Percentiles rank a stretch among this genome's conserved stretches.
Conservation (phyloP, 805 yeast genomes). For the Saturnispora saitoi region DNA sequence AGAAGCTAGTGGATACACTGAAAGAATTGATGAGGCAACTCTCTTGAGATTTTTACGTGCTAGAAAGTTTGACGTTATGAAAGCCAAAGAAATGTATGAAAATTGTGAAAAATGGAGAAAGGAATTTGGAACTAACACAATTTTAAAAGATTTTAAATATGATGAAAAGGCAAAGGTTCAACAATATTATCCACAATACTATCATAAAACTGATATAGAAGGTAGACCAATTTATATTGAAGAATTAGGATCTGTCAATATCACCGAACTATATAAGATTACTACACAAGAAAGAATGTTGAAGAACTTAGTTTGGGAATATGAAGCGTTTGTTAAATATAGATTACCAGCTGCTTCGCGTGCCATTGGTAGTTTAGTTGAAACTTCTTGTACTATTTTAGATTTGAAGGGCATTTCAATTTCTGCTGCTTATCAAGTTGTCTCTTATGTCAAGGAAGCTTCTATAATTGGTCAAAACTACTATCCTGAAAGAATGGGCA, state of each 20-base stretch:
- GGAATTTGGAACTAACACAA: constrained; percentile 78
- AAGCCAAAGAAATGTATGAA: constrained; percentile 74
- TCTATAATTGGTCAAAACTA: constrained; percentile 92
- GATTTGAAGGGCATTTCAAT: constrained; percentile 93
- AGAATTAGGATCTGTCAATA: constrained; percentile 85
- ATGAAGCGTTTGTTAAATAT: constrained; percentile 76
- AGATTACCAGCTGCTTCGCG: constrained; percentile 95
- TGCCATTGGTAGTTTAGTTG: constrained; percentile 65
- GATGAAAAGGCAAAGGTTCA: constrained; percentile 91
- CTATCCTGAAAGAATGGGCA: constrained; percentile 99
- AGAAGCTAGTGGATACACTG: constrained; percentile 55
- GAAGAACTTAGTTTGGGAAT: constrained; percentile 94
- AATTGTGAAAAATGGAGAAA: constrained; percentile 90
- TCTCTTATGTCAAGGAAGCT: constrained; percentile 86
- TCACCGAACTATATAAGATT: constrained; percentile 84
- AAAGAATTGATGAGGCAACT: constrained; percentile 81
- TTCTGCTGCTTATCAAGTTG: constrained; percentile 73
- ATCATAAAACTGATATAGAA: constrained; percentile 93
- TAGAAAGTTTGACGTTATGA: constrained; percentile 79
- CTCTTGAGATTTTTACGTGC: constrained; percentile 85
- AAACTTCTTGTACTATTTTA: constrained; percentile 93
- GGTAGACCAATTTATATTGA: constrained; percentile 96
- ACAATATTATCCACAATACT: constrained; percentile 87
- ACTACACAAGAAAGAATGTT: constrained; percentile 95
- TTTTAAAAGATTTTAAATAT: constrained; percentile 80